Evolutionary conservation across 2,329 filamentous ascomycete genomes (phyloP).

Genomic region (Xylaria sp.): DNA sequence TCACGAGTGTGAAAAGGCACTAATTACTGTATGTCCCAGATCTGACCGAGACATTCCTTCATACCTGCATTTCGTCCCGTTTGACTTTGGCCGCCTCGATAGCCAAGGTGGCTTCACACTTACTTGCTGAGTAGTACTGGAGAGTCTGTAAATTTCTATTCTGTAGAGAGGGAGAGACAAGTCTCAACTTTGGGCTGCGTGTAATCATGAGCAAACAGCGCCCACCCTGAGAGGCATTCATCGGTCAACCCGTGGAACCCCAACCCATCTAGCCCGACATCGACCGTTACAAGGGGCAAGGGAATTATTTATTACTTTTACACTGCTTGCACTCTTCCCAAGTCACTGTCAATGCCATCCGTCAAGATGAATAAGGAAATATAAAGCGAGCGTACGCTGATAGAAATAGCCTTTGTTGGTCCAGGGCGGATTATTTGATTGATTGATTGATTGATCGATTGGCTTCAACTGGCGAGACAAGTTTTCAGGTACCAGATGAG

Average conservation of each 20-base stretch:
- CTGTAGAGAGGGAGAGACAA: neutral
- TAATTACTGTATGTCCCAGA: slow-evolving; percentile 40
- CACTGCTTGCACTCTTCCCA: neutral
- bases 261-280: neutral
- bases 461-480: slow-evolving; percentile 4
- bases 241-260: slow-evolving; percentile 21
- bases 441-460: neutral
- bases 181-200: slow-evolving; percentile 10
- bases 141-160: slow-evolving; percentile 1
- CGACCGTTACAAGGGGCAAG: neutral
- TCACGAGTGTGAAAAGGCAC: slow-evolving; percentile 27
- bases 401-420: neutral
- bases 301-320: neutral
- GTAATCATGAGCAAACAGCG: slow-evolving; percentile 15
- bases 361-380: neutral
- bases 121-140: neutral
- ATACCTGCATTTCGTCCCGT: slow-evolving; percentile 25
- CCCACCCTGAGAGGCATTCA: slow-evolving; percentile 7
- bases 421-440: neutral
- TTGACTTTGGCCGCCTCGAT: slow-evolving; percentile 10
- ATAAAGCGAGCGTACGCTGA: neutral
- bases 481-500: slow-evolving; percentile 28
- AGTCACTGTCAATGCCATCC: neutral
- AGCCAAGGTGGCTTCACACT: slow-evolving; percentile 28
- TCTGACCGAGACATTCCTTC: slow-evolving; percentile 40